A percentile compares a stretch with the other conserved stretches of the same genome.
These are phyloP conservation scores for Pilaira anomala DNA, from an alignment of 192 early-diverging fungal genomes.

Conservation along the genomic window DNA sequence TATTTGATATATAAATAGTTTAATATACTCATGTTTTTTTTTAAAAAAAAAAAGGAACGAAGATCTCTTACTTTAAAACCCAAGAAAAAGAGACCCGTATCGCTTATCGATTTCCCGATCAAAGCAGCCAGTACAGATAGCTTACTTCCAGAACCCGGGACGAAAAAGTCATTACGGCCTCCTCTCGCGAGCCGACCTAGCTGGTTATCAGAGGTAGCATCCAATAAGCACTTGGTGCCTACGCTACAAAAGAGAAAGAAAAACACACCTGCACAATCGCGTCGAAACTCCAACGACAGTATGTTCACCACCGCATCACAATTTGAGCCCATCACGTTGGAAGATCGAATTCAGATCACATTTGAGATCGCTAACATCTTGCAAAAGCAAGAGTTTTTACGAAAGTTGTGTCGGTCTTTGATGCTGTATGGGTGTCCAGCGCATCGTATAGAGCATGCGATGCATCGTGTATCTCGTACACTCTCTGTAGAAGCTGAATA, in stretches of 20 bases:
- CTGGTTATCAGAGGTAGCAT: slow-evolving; percentile 20
- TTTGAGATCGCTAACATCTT: slow-evolving; percentile 66
- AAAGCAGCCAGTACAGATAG: too few species aligned
- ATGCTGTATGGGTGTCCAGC: slow-evolving; percentile 69
- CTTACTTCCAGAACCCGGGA: too few species aligned
- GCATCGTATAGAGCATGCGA: slow-evolving; percentile 62
- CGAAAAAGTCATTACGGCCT: not conserved
- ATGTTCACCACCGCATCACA: slow-evolving; percentile 35
- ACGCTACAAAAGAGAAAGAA: slow-evolving; percentile 25
- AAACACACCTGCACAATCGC: slow-evolving; percentile 13
- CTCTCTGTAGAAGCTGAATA: slow-evolving; percentile 64
- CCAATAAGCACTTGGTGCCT: slow-evolving; percentile 26
- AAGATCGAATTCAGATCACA: slow-evolving; percentile 50
- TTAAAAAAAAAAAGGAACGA: too few species aligned
- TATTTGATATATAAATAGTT: too few species aligned
- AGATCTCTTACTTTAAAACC: too few species aligned
- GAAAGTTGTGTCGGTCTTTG: slow-evolving; percentile 57
- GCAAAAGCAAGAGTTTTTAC: slow-evolving; percentile 63
- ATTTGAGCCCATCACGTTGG: slow-evolving; percentile 38
- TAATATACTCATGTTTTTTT: too few species aligned
- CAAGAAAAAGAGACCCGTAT: too few species aligned
- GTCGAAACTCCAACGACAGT: slow-evolving; percentile 29
- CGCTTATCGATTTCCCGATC: too few species aligned
- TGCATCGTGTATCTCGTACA: slow-evolving; percentile 56
- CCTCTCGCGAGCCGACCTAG: slow-evolving; percentile 14